Base-by-base conservation (phyloP, 2,329 filamentous ascomycete genomes). In the Diatrype stigma region DNA sequence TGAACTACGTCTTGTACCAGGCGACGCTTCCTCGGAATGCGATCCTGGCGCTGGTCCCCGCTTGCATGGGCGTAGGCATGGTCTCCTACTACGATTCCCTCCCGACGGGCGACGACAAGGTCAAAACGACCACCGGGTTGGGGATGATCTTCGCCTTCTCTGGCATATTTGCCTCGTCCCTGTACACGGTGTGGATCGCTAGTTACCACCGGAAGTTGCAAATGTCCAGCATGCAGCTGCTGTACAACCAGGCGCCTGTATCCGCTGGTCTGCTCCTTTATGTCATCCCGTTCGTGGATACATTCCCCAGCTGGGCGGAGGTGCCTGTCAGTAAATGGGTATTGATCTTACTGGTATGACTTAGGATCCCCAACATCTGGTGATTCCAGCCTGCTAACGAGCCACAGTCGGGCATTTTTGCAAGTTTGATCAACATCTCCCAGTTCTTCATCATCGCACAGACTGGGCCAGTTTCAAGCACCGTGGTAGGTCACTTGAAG, bases 101-200 rank as follows among this genome's bases (percentile, higher is more conserved):
- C 23, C 76, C 75, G 19, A 63, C 70, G 2, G 61, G 67, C 16
- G 71, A 78, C 57, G 67, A 69, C 34, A 76, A 69, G 40, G 68
- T 79, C 61, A 80, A 80, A 66, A 79, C 77, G 0, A 86, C 83
- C 0, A 77, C 76, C 16, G 69, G 70, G 0, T 63, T 85, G 34
- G 84, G 85, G n/a, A 77, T 86, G 4, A 61, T 84, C 34, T 87
- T 87, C 61, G 83, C 85, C 22, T 79, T 87, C 50, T 60, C 69
- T 2, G 84, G 84, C 46, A 83, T 87, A 11, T 75, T 85, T 48
- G 82, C 83, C 16, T 86, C 81, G 30, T 83, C 82, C 2, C 67
- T 87, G 16, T 88, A 88, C 66, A 87, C 84, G 0, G 80, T 87
- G 52, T 86, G 82, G 82, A 85, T 87, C 61, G 76, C 79, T 47